Evolutionary conservation across 257 asterid species (phyloP).

Genomic region (Solanum sitiens): DNA sequence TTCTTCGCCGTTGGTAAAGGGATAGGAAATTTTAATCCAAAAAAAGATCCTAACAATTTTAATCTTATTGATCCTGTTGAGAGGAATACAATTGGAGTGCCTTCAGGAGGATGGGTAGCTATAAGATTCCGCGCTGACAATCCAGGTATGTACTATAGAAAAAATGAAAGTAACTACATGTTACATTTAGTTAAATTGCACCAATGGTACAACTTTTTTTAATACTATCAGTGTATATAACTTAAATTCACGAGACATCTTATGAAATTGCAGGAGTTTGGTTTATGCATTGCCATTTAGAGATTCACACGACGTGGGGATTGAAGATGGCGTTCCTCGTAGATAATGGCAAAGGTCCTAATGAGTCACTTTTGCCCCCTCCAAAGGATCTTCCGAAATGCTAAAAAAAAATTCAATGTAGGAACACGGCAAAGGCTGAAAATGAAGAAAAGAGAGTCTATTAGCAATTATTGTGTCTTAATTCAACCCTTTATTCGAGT

Average conservation of each 20-base stretch:
- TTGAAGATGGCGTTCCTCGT: slow-evolving; percentile 89
- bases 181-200: not conserved
- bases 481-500: not conserved
- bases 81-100: slow-evolving; percentile 59
- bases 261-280: slow-evolving; percentile 52
- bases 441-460: not conserved
- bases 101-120: slow-evolving; percentile 69
- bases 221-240: not conserved
- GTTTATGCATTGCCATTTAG: slow-evolving; percentile 97
- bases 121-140: slow-evolving; percentile 51
- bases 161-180: not conserved
- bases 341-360: slow-evolving; percentile 75
- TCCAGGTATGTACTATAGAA: slow-evolving; percentile 32
- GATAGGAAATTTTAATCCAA: slow-evolving; percentile 40
- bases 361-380: slow-evolving; percentile 70
- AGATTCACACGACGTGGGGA: slow-evolving; percentile 91
- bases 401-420: not conserved
- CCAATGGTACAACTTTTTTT: not conserved
- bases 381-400: slow-evolving; percentile 79
- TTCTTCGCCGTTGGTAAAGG: slow-evolving; percentile 50
- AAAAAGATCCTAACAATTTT: slow-evolving; percentile 32
- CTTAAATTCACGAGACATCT: not conserved
- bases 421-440: not conserved
- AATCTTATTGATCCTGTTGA: slow-evolving; percentile 59
- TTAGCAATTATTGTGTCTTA: not conserved